Base-by-base conservation (phyloP, 2,329 filamentous ascomycete species). In the Fusarium nematophilum region DNA sequence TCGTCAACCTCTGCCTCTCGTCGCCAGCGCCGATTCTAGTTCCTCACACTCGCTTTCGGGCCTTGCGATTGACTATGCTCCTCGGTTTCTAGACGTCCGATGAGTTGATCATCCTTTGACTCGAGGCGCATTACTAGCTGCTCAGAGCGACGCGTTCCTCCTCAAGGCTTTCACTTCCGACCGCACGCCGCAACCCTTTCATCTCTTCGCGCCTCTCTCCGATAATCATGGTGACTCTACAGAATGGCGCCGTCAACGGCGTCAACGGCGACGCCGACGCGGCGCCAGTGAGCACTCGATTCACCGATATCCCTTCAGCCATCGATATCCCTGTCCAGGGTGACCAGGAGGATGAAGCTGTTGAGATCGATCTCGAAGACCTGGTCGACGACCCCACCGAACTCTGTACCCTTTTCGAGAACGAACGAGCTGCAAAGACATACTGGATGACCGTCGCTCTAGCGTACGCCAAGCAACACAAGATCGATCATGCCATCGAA, bases 391-490 rank as follows among this genome's bases (percentile, higher is more conserved):
- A 98, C 72, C 92, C 92, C 15, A 97, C 91, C 39, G 95, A 99
- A 79, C 85, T 99, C 5, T 99, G 95, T 75, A 95, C 92, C 25
- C 84, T 99, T 44, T 87, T 99, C 62, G 94, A 99, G 78, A 96
- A 95, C 71, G 96, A 99, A 76, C 88, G 90, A 70, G 93, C 93
- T 13, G 90, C 92, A 30, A 93, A 94, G 70, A 92, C 89, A 46
- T 96, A 96, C 67, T 99, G 96, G 96, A 94, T 99, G 83, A 94
- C 92, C n/a, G 95, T 98, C 65, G 91, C 96, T 34, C 83, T 98
- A 55, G 94, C 94, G 40, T 99, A 99, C 72, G 94, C 95, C 33
- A 99, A 98, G 79, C 92, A 97, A 78, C 89, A 90, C 72, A 96
- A 96, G 78, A 86, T 95, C 59, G 93, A 97, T 72, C 91, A 95